Conservation (phyloP, 495 filamentous ascomycete species). For the Neurospora sp. region DNA sequence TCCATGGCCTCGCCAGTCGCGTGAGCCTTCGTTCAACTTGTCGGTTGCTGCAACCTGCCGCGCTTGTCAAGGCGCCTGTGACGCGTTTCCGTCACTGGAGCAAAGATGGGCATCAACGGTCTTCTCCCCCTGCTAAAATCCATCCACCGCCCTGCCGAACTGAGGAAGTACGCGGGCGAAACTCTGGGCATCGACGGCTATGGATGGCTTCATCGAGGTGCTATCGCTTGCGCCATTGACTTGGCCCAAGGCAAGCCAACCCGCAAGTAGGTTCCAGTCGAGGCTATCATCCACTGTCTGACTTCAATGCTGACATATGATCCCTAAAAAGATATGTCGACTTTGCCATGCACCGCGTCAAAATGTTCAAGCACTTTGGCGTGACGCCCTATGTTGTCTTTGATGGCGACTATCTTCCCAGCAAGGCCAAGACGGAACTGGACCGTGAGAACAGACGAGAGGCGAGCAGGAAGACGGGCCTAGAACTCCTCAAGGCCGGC, state of each 20-base stretch:
- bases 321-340: slow-evolving; percentile 61
- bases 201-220: slow-evolving; percentile 95
- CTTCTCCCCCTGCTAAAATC: slow-evolving; percentile 89
- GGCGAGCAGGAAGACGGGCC: slow-evolving; percentile 59
- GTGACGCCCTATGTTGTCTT: slow-evolving; percentile 90
- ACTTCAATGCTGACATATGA: slow-evolving; percentile 8
- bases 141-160: slow-evolving; percentile 77
- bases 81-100: background rate
- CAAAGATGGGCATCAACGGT: slow-evolving; percentile 38
- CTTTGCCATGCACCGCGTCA: slow-evolving; percentile 80
- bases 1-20: background rate
- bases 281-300: background rate
- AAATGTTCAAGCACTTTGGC: slow-evolving; percentile 87
- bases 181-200: slow-evolving; percentile 93
- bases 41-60: background rate
- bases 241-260: slow-evolving; percentile 82
- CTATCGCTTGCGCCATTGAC: slow-evolving; percentile 83
- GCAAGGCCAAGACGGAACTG: slow-evolving; percentile 84
- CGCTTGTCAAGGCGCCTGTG: background rate
- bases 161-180: slow-evolving; percentile 81
- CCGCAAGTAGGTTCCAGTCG: slow-evolving; percentile 51
- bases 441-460: slow-evolving; percentile 60
- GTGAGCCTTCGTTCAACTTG: background rate
- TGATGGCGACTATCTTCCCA: slow-evolving; percentile 90
- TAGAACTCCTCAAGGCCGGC: slow-evolving; percentile 72